These are phyloP conservation scores for Fusarium udum DNA, from an alignment of 2,329 filamentous ascomycete genomes.

Conservation along the genomic window DNA sequence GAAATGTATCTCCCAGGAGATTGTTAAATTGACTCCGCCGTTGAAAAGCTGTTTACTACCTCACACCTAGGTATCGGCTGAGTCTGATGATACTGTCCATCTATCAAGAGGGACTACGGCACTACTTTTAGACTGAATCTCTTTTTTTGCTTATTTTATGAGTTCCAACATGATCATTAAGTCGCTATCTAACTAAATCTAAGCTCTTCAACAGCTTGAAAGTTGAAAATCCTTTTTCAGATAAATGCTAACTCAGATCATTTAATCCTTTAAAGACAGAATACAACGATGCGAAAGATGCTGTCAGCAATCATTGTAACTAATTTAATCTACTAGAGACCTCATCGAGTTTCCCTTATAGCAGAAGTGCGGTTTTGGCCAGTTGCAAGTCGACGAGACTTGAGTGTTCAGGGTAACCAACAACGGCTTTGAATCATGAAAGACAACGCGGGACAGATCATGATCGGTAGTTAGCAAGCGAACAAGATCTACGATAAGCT, in stretches of 20 bases:
- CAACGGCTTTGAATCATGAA: conserved; percentile 68
- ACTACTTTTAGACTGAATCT: background rate
- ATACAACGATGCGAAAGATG: no score
- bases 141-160: background rate
- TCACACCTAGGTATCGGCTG: conserved; percentile 52
- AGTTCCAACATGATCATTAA: background rate
- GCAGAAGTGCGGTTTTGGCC: background rate
- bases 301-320: no score
- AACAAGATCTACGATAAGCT: conserved; percentile 64
- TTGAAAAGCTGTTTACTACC: conserved; percentile 66
- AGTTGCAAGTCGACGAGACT: conserved; percentile 43
- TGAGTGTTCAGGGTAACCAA: conserved; percentile 63
- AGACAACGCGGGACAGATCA: conserved; percentile 57
- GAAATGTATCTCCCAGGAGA: background rate
- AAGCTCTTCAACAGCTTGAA: no score
- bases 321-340: no score
- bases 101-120: conserved; percentile 55
- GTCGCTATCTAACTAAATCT: background rate
- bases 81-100: conserved; percentile 65
- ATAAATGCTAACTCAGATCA: background rate
- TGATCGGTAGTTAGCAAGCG: conserved; percentile 62
- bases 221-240: rapidly evolving
- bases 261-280: background rate
- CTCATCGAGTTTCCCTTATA: background rate
- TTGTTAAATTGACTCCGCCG: background rate